Evolutionary conservation across 495 filamentous ascomycete genomes (phyloP), one percentile per base, ranked within the genome.

Genomic region (Talaromyces borbonicus): DNA sequence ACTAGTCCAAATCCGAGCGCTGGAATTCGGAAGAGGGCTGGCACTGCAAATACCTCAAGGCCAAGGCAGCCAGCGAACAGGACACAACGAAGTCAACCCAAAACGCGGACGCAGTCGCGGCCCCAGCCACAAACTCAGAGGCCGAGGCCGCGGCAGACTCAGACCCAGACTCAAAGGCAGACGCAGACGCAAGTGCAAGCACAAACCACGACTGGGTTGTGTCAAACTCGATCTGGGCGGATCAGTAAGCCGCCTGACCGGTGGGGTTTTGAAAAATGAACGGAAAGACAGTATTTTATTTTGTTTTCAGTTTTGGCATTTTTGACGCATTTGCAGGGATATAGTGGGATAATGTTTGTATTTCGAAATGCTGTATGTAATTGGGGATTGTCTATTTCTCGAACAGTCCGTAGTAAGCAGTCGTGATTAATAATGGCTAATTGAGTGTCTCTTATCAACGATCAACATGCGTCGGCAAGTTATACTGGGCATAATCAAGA

Each of bases 381-480:
- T n/a, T n/a, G n/a, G n/a, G n/a, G n/a, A n/a, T n/a, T n/a, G n/a
- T n/a, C n/a, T n/a, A n/a, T n/a, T n/a, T n/a, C n/a, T n/a, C n/a
- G n/a, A n/a, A n/a, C n/a, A n/a, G n/a, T n/a, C n/a, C n/a, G n/a
- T n/a, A n/a, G n/a, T n/a, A n/a, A n/a, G n/a, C n/a, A n/a, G n/a
- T n/a, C n/a, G n/a, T n/a, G n/a, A n/a, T n/a, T 29, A 29, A 11
- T 5, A 29, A 29, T 6, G 26, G 6, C 26, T 6, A 29, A 29
- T 5, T 29, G 26, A 29, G 26, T 6, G 6, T 29, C 6, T 37
- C 33, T n/a, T 32, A 11, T 16, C 16, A 20, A 44, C 90, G 85
- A 49, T 84, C 71, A 84, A 95, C 82, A 59, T 95, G 88, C 18
- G 75, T 93, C 1, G 87, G 88, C 29, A 92, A 57, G 57, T 95